These are phyloP conservation scores for Fusarium annulatum DNA, from an alignment of 2,329 filamentous ascomycete species.

Conservation along the genomic window DNA sequence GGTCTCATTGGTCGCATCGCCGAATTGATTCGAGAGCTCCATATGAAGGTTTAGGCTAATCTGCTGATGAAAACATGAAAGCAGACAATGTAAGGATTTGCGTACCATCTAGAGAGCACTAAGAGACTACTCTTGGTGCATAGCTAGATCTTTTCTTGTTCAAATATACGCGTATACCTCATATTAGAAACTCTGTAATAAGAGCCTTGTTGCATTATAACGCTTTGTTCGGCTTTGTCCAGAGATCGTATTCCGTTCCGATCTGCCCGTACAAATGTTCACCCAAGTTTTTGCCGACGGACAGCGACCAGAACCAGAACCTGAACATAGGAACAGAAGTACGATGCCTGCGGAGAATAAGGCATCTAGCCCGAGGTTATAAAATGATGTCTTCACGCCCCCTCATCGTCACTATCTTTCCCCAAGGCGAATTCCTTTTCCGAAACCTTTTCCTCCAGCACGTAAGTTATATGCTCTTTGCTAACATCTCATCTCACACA, in stretches of 20 bases:
- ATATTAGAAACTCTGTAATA: too few relatives aligned
- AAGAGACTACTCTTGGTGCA: accelerated
- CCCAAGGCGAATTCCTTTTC: too few relatives aligned
- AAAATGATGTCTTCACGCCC: accelerated
- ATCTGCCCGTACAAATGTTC: neutral
- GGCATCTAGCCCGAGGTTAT: accelerated
- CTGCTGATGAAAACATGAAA: accelerated
- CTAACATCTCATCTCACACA: too few relatives aligned
- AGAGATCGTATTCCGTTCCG: too few relatives aligned
- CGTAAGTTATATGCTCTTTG: neutral
- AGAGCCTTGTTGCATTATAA: too few relatives aligned
- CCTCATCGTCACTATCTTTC: accelerated
- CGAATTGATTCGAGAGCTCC: accelerated
- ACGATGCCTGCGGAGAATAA: accelerated
- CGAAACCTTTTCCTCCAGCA: accelerated
- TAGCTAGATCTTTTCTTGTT: neutral
- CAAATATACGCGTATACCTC: too few relatives aligned
- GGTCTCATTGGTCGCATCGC: neutral
- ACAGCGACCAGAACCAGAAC: too few relatives aligned
- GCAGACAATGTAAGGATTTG: too few relatives aligned
- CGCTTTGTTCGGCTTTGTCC: neutral
- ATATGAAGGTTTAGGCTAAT: neutral
- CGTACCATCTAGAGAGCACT: accelerated
- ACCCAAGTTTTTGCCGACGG: accelerated
- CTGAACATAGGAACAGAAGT: too few relatives aligned